Conservation (phyloP, 2,329 filamentous ascomycete species). For the Annulohypoxylon truncatum region DNA sequence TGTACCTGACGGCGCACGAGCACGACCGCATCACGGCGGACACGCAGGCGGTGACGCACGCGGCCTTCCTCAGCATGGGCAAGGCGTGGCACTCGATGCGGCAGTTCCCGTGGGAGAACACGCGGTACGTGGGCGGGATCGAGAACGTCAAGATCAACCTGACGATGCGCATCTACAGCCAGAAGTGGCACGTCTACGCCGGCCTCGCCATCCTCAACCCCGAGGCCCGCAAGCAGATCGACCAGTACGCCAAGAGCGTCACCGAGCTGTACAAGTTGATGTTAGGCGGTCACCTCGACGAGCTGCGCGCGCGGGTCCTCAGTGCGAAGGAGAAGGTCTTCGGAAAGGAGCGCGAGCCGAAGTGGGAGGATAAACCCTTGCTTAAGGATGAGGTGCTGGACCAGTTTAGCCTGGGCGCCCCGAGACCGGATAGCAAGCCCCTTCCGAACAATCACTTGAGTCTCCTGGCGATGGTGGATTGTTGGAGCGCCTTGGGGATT, state of each 20-base stretch:
- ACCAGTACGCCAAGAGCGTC: slow-evolving; percentile 91
- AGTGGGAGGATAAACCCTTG: slow-evolving; percentile 73
- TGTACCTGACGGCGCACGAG: slow-evolving; percentile 85
- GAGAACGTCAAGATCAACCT: slow-evolving; percentile 99
- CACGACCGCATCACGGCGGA: slow-evolving; percentile 98
- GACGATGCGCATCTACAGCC: slow-evolving; percentile 94
- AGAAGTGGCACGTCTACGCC: slow-evolving; percentile 99
- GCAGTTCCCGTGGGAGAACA: slow-evolving; percentile 96
- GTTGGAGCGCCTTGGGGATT: slow-evolving; percentile 93
- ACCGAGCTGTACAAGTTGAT: slow-evolving; percentile 97
- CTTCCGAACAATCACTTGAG: slow-evolving; percentile 94
- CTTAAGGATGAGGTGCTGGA: slow-evolving; percentile 88
- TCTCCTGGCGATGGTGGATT: slow-evolving; percentile 96
- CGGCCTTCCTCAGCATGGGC: slow-evolving; percentile 96
- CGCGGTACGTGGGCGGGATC: slow-evolving; percentile 95
- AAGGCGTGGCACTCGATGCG: slow-evolving; percentile 96
- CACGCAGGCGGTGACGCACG: slow-evolving; percentile 97
- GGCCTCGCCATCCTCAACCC: slow-evolving; percentile 97
- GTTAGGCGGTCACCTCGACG: slow-evolving; percentile 83
- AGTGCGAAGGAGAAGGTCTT: slow-evolving; percentile 76
- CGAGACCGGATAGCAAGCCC: slow-evolving; percentile 47
- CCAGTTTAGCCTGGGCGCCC: slow-evolving; percentile 79
- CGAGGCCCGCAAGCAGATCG: slow-evolving; percentile 89
- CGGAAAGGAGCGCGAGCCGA: slow-evolving; percentile 71
- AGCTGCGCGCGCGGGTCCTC: slow-evolving; percentile 78